phyloP scores from a whole-genome alignment of 257 asterid species.

The Salvia miltiorrhiza region DNA sequence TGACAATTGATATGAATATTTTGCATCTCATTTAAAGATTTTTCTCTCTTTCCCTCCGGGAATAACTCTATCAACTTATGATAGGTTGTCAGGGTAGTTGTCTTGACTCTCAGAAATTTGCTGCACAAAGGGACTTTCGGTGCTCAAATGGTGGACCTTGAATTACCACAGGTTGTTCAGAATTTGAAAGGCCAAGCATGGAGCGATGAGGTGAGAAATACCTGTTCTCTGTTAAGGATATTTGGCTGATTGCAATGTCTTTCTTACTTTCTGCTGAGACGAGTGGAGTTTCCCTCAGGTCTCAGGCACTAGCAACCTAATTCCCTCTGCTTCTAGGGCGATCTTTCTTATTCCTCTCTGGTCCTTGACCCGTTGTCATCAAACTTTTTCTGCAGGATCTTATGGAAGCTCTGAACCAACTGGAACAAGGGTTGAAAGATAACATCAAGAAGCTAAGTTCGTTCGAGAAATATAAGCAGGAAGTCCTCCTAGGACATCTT shows the following conservation, averaged over 20 bases:
- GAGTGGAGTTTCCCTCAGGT: too few relatives aligned
- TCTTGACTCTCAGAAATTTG: conserved; percentile 72
- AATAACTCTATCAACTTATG: conserved; percentile 16
- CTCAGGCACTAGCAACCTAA: too few relatives aligned
- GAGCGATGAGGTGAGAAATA: conserved; percentile 75
- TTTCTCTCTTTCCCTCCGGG: neutral
- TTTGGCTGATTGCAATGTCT: neutral
- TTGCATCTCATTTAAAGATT: neutral
- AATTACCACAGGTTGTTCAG: conserved; percentile 72
- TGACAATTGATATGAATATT: neutral
- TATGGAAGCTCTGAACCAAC: conserved; percentile 67
- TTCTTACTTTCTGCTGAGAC: neutral
- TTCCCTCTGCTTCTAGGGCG: too few relatives aligned
- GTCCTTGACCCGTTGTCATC: conserved; percentile 15
- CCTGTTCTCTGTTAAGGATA: neutral
- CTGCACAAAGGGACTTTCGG: conserved; percentile 68
- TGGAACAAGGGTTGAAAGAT: conserved; percentile 73
- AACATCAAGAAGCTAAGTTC: conserved; percentile 75
- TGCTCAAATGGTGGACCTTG: conserved; percentile 77
- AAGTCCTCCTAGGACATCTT: conserved; percentile 85
- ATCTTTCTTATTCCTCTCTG: neutral
- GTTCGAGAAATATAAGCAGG: conserved; percentile 82
- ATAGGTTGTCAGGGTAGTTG: conserved; percentile 82
- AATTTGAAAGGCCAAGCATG: conserved; percentile 83
- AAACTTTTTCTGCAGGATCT: conserved; percentile 51